Evolutionary conservation across 768 basidiomycete species (phyloP), one percentile per base, ranked within the genome.

Genomic region (Lentinus tigrinus): DNA sequence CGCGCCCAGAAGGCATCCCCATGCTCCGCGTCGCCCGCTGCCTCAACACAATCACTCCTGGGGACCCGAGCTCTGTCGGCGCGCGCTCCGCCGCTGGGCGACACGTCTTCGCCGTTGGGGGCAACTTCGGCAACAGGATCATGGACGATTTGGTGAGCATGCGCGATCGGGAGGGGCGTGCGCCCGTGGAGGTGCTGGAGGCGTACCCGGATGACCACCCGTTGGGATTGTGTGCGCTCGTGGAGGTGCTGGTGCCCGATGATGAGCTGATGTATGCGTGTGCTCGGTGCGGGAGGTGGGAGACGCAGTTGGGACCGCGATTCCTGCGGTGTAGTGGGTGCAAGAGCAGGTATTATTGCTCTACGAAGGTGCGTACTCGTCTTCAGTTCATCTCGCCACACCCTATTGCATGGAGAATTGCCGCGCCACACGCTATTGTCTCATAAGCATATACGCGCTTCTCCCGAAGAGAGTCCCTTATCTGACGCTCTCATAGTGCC

Each of bases 211-310:
- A 36, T 19, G 21, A 47, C 17, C n/a, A 21, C 24, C 26, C 28
- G 10, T 8, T 39, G 17, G n/a, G 17, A 28, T 4, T 34, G 11
- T 11, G n/a, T 10, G 52, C 52, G 4, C 26, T 40, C n/a, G 37
- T 49, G 1, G 52, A 59, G 46, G 52, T 54, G 4, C n/a, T 19
- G 21, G 16, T 59, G 4, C 38, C 51, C 7, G 44, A 31, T 5
- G 46, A 34, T 9, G 58, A 54, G 19, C 17, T 59, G 24, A 21
- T 49, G 5, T 39, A 47, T 23, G 44, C 42, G 8, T 60, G 59
- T 23, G 59, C 59, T 17, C 59, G 49, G 4, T 60, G 59, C 37
- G 54, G 54, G 14, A 23, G n/a, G 27, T 60, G 59, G 59, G 59
- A 60, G 49, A 11, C 28, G 11, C 8, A 16, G 36, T 10, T 3